A percentile compares a stretch with the other conserved stretches of the same genome.
phyloP scores from a whole-genome alignment of 2,329 filamentous ascomycete species.

The Fusarium sp. region DNA sequence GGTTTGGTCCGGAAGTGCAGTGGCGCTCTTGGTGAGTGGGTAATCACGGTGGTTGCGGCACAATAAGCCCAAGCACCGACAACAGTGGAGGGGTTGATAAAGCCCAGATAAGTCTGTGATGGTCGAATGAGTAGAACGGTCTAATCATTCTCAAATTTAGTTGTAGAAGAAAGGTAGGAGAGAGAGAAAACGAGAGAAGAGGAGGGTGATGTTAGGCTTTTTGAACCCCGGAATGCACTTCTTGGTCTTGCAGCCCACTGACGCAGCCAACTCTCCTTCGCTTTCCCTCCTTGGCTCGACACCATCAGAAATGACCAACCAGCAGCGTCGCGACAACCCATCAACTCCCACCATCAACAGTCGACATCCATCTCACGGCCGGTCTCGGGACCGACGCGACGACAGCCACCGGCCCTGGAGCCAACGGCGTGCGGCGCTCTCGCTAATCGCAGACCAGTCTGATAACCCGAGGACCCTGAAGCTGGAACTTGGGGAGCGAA shows the following conservation, averaged over 20 bases:
- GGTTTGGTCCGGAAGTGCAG: background rate
- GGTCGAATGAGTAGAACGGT: background rate
- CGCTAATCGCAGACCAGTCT: background rate
- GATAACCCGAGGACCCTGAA: background rate
- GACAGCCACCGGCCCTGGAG: background rate
- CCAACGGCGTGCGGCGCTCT: background rate
- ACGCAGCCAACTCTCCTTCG: background rate
- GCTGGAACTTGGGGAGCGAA: background rate
- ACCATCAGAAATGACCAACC: background rate
- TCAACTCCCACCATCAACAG: background rate
- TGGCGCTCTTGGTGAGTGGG: background rate
- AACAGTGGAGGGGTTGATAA: background rate
- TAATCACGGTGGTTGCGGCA: background rate
- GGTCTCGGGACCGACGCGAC: background rate
- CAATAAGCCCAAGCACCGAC: background rate
- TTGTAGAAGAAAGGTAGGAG: background rate
- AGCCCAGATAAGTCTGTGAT: background rate
- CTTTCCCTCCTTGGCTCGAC: background rate
- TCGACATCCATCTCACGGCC: background rate
- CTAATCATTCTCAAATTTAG: background rate
- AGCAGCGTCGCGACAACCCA: background rate
- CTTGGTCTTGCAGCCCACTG: background rate
- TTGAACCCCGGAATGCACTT: conserved; percentile 15
- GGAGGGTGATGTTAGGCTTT: conserved; percentile 15
- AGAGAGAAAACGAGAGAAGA: background rate